Evolutionary conservation across 1,284 basidiomycete species (phyloP), one percentile per base, ranked within the genome.

Genomic region (Athelia sp.): DNA sequence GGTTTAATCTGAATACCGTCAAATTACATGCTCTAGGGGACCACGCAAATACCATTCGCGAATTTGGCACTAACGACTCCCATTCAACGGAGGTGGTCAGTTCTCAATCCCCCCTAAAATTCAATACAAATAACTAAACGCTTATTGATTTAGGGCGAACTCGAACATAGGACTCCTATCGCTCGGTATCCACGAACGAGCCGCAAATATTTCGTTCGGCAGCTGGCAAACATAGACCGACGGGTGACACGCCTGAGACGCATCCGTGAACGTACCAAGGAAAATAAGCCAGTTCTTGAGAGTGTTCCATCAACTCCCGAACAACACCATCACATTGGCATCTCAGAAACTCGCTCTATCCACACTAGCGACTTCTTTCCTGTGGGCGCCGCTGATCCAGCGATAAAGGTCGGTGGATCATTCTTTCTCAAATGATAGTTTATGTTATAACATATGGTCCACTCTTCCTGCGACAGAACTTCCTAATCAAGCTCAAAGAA

Each of bases 1-100:
- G 14, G 11, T 55, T 68, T 22, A 68, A 68, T 42, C 53, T 65
- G 10, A 56, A 54, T n/a, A 60, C 61, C 1, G 62, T 63, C 54
- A 72, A 71, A 50, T 60, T 58, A 42, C 71, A 72, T 55, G 57
- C 63, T 0, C 52, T 71, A 2, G 66, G 63, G 0, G 67, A 73
- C 40, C 68, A 68, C 38, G 53, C 53, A 1, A 19, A 11, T 2
- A 52, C 56, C 1, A 70, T 72, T 22, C 52, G 50, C 8, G 50
- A 58, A 14, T 69, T 63, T 54, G 64, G 69, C 0, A 58, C 62
- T 19, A 65, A 58, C 1, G 66, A 68, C 52, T 56, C 53, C 0
- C 65, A 58, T 45, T 63, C 62, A 9, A 67, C 64, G 9, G 61
- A 66, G 46, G 44, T 58, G 1, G 66, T 66, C 8, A 35, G 45